phyloP scores from a whole-genome alignment of 2,329 filamentous ascomycete genomes.

The Aspergillus tamarii region DNA sequence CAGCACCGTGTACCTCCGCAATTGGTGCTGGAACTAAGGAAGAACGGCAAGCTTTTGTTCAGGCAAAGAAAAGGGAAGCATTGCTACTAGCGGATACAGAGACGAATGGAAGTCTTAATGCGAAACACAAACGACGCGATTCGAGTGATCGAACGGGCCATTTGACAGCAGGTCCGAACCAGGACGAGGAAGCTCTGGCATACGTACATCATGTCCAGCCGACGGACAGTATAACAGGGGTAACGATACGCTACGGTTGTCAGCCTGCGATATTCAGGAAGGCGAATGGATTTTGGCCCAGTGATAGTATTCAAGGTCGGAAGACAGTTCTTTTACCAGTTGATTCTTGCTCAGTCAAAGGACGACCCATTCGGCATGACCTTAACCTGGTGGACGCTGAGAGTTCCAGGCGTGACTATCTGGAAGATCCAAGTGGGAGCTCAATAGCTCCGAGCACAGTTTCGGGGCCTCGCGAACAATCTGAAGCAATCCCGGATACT shows the following conservation, averaged over 20 bases:
- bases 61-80: conserved; percentile 52
- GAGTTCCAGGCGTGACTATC: conserved; percentile 16
- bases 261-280: conserved; percentile 80
- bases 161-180: conserved; percentile 46
- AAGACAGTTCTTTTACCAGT: conserved; percentile 83
- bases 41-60: conserved; percentile 48
- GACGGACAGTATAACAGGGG: conserved; percentile 84
- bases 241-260: conserved; percentile 89
- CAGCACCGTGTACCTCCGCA: conserved; percentile 32
- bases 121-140: conserved; percentile 50
- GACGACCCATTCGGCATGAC: conserved; percentile 56
- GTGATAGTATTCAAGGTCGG: conserved; percentile 84
- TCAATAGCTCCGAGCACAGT: conserved; percentile 33
- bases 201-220: conserved; percentile 86
- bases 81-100: conserved; percentile 49
- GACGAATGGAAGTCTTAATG: conserved; percentile 36
- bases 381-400: conserved; percentile 31
- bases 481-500: conserved; percentile 15
- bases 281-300: conserved; percentile 92
- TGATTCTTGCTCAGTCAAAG: conserved; percentile 83
- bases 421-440: conserved; percentile 39
- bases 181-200: conserved; percentile 75
- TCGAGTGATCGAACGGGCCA: conserved; percentile 42
- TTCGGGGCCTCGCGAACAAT: conserved; percentile 10
- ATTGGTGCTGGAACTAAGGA: conserved; percentile 46